These are phyloP conservation scores for Novymonas esmeraldas DNA, from an alignment of 208 protist species.

Conservation along the genomic window DNA sequence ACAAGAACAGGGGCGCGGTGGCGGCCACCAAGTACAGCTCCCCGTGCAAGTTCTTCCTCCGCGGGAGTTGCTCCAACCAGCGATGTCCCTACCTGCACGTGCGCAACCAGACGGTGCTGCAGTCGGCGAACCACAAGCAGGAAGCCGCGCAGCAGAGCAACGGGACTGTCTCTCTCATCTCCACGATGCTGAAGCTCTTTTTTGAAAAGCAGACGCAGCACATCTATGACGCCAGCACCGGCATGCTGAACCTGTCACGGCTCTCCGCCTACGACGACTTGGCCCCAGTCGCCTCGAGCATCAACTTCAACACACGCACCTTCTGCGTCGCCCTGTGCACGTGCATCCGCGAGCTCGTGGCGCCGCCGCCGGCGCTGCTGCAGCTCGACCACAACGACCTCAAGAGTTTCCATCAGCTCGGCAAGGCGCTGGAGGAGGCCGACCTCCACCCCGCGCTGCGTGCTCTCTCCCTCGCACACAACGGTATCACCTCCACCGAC, in stretches of 20 bases:
- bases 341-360: conserved; percentile 65
- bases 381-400: conserved; percentile 71
- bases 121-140: conserved; percentile 19
- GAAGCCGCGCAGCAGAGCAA: conserved; percentile 9
- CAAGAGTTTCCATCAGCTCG: conserved; percentile 58
- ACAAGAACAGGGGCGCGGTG: conserved; percentile 53
- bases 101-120: conserved; percentile 40
- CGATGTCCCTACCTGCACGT: conserved; percentile 79
- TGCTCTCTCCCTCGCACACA: conserved; percentile 67
- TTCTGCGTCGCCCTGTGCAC: conserved; percentile 84
- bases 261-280: conserved; percentile 61
- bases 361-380: conserved; percentile 64
- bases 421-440: conserved; percentile 58
- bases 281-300: conserved; percentile 47
- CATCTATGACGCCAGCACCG: conserved; percentile 60
- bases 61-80: conserved; percentile 72
- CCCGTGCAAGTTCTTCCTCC: conserved; percentile 74
- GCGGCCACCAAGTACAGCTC: conserved; percentile 31
- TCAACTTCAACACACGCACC: conserved; percentile 84
- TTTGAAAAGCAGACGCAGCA: conserved; percentile 84
- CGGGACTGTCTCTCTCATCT: conserved; percentile 46
- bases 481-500: conserved; percentile 58
- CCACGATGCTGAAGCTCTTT: conserved; percentile 86
- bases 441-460: conserved; percentile 60
- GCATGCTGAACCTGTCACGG: conserved; percentile 64